A percentile compares a stretch with the other conserved stretches of the same genome.
Conservation (phyloP, 306 rosid genomes). For the Quercus bicolor region DNA sequence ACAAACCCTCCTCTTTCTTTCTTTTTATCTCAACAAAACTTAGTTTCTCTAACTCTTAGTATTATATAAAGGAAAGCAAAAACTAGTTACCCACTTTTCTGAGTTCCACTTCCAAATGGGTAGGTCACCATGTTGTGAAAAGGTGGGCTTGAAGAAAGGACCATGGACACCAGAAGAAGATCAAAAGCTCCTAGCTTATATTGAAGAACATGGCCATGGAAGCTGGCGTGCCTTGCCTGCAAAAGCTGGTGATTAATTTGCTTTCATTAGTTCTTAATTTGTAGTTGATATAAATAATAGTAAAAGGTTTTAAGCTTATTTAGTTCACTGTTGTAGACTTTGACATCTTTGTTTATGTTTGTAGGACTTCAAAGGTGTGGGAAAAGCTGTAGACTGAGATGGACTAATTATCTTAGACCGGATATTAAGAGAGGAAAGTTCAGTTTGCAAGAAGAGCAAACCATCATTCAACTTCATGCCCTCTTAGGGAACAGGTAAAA, state of each 20-base stretch:
- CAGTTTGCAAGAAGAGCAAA: slow-evolving; percentile 97
- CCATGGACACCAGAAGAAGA: slow-evolving; percentile 99
- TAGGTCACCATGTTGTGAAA: slow-evolving; percentile 97
- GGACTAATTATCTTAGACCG: slow-evolving; percentile 97
- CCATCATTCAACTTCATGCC: slow-evolving; percentile 99
- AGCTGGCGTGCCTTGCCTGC: slow-evolving; percentile 98
- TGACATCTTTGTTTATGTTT: not conserved
- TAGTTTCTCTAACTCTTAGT: slow-evolving; percentile 1
- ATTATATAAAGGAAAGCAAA: slow-evolving; percentile 39
- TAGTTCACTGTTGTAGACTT: not conserved
- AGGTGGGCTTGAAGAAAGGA: slow-evolving; percentile 97
- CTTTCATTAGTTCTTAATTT: not conserved
- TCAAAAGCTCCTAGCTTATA: slow-evolving; percentile 90
- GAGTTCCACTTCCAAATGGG: slow-evolving; percentile 56
- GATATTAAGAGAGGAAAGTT: slow-evolving; percentile 99
- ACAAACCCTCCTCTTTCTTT: slow-evolving; percentile 19
- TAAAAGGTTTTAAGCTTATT: not conserved
- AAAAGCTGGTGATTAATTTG: slow-evolving; percentile 64
- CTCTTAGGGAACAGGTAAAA: slow-evolving; percentile 90
- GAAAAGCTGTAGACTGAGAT: slow-evolving; percentile 93
- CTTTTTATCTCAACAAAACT: slow-evolving; percentile 5
- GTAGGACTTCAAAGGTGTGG: slow-evolving; percentile 98
- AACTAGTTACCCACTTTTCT: slow-evolving; percentile 27
- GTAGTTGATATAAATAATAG: not conserved
- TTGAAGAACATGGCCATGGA: slow-evolving; percentile 98